Percentiles rank a stretch among this genome's conserved stretches.
These are phyloP conservation scores for Termitomyces sp. DNA, from an alignment of 768 basidiomycete genomes.

Conservation along the genomic window DNA sequence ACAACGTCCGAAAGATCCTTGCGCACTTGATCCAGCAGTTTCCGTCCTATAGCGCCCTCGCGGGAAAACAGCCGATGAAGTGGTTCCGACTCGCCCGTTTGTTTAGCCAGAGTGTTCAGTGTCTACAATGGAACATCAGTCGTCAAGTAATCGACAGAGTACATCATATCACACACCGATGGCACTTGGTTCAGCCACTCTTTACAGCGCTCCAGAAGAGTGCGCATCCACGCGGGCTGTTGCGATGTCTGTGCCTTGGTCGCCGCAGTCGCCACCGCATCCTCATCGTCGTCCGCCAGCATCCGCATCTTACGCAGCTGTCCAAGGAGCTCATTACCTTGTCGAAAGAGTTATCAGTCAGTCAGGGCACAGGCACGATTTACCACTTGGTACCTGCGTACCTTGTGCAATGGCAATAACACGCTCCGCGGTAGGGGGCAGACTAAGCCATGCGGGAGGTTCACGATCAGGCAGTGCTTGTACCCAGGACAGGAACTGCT, in stretches of 20 bases:
- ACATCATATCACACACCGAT: conserved; percentile 39
- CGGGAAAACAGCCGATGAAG: conserved; percentile 85
- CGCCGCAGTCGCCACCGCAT: conserved; percentile 43
- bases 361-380: conserved; percentile 3
- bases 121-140: conserved; percentile 32
- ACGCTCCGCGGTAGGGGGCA: conserved; percentile 88
- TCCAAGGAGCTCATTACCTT: conserved; percentile 76
- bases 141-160: conserved; percentile 2
- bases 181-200: conserved; percentile 83
- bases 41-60: conserved; percentile 77
- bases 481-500: conserved; percentile 90
- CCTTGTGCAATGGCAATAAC: conserved; percentile 92
- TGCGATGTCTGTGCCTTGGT: conserved; percentile 62
- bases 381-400: conserved; percentile 25
- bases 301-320: conserved; percentile 94
- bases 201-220: conserved; percentile 71
- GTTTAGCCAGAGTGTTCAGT: conserved; percentile 60
- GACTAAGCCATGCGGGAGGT: conserved; percentile 90
- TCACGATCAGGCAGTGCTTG: conserved; percentile 86
- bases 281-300: conserved; percentile 82
- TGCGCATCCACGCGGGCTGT: conserved; percentile 93
- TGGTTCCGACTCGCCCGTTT: conserved; percentile 73
- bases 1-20: conserved; percentile 79
- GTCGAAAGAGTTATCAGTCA: conserved; percentile 2
- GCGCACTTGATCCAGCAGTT: conserved; percentile 72